phyloP scores from a whole-genome alignment of 169 alveolate species.

The Cystoisospora suis region DNA sequence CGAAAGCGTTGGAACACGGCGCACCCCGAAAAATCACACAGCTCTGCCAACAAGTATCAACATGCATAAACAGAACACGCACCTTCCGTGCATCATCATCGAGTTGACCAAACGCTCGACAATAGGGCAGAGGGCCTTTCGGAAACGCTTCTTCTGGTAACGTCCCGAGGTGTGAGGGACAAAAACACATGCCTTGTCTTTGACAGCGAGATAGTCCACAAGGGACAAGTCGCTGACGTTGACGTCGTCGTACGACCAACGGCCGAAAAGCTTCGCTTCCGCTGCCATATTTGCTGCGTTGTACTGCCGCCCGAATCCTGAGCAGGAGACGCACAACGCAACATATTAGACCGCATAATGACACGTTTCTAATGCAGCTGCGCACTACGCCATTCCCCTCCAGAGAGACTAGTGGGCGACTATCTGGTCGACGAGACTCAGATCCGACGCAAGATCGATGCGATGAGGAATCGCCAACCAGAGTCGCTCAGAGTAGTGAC shows the following conservation, averaged over 20 bases:
- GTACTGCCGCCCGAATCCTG: too few species aligned
- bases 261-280: conserved; percentile 90
- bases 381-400: too few species aligned
- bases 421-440: too few species aligned
- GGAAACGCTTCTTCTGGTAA: conserved; percentile 97
- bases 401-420: too few species aligned
- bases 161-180: conserved; percentile 99
- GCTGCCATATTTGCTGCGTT: conserved; percentile 48
- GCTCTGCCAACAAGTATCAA: too few species aligned
- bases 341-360: too few species aligned
- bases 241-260: conserved; percentile 96
- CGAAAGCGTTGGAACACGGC: too few species aligned
- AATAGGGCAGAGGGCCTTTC: conserved; percentile 99
- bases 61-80: background rate
- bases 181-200: conserved; percentile 93
- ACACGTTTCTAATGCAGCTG: too few species aligned
- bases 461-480: too few species aligned
- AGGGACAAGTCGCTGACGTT: conserved; percentile 94
- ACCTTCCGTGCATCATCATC: conserved; percentile 79
- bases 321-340: background rate
- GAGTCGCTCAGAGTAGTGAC: too few species aligned
- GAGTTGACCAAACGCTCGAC: conserved; percentile 97
- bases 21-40: too few species aligned
- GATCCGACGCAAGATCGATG: too few species aligned
- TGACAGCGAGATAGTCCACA: conserved; percentile 86